A percentile compares a stretch with the other conserved stretches of the same genome.
Evolutionary conservation across 1,284 basidiomycete species (phyloP).

Genomic region (Calocybe gambosa): DNA sequence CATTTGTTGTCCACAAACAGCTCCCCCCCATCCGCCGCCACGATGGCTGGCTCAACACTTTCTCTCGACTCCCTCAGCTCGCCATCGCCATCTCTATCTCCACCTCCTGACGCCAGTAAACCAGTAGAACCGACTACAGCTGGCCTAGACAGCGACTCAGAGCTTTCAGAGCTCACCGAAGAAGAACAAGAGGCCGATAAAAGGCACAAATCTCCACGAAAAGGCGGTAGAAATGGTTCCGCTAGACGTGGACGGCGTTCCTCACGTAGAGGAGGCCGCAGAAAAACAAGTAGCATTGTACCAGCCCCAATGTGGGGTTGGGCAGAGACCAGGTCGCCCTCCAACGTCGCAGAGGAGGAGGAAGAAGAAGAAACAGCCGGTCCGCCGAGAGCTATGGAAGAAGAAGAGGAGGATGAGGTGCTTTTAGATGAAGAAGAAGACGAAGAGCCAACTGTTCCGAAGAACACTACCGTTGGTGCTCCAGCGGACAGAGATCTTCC

Average conservation of each 20-base stretch:
- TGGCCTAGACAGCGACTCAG: slow-evolving; percentile 58
- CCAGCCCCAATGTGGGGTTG: slow-evolving; percentile 76
- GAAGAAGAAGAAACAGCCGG: slow-evolving; percentile 49
- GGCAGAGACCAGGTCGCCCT: slow-evolving; percentile 48
- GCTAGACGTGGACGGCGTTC: slow-evolving; percentile 17
- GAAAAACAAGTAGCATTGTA: slow-evolving; percentile 61
- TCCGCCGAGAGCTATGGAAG: slow-evolving; percentile 53
- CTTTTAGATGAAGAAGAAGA: slow-evolving; percentile 13
- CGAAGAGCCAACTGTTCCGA: slow-evolving; percentile 15
- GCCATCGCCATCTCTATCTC: slow-evolving; percentile 48
- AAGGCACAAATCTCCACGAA: slow-evolving; percentile 16
- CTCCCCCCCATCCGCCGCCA: slow-evolving; percentile 25
- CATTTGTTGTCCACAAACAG: slow-evolving; percentile 29
- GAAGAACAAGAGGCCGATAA: slow-evolving; percentile 55
- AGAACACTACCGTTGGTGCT: slow-evolving; percentile 6
- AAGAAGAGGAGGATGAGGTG: slow-evolving; percentile 42
- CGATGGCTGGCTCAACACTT: slow-evolving; percentile 49
- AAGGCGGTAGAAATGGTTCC: slow-evolving; percentile 9
- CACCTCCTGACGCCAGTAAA: slow-evolving; percentile 27
- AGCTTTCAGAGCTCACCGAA: slow-evolving; percentile 76
- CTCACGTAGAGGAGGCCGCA: slow-evolving; percentile 28
- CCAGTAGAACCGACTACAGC: slow-evolving; percentile 27
- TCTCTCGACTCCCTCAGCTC: slow-evolving; percentile 63
- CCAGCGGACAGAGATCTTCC: slow-evolving; percentile 21
- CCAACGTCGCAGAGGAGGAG: slow-evolving; percentile 40